These are phyloP conservation scores for Puccinia triticina DNA, from an alignment of 1,284 basidiomycete genomes.

Conservation along the genomic window DNA sequence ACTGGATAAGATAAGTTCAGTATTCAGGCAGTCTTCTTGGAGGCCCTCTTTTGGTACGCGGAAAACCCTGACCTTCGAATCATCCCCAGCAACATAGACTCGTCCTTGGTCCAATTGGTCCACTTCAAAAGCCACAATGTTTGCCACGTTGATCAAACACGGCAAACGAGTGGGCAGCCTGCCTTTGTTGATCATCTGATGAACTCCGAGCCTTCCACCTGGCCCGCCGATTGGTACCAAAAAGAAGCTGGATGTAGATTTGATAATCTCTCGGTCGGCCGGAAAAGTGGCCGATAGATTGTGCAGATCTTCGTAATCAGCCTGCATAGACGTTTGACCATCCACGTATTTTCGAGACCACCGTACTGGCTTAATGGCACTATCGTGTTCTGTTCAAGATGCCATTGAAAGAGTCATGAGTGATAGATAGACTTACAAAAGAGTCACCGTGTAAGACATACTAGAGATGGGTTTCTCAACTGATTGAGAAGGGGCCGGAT, in stretches of 20 bases:
- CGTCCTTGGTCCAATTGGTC: conserved; percentile 58
- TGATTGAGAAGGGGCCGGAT: conserved; percentile 8
- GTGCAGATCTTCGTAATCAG: conserved; percentile 62
- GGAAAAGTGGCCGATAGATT: conserved; percentile 60
- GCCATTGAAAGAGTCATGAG: background rate
- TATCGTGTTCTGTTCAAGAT: conserved; percentile 14
- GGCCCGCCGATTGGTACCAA: conserved; percentile 63
- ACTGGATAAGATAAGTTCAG: conserved; percentile 27
- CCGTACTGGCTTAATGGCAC: conserved; percentile 23
- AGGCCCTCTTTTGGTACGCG: conserved; percentile 55
- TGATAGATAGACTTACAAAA: background rate
- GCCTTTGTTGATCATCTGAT: conserved; percentile 61
- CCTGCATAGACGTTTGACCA: conserved; percentile 62
- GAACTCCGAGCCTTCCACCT: conserved; percentile 62
- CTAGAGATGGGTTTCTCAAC: background rate
- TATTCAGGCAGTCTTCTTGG: background rate
- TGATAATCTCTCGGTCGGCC: conserved; percentile 60
- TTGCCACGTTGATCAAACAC: conserved; percentile 59
- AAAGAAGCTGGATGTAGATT: conserved; percentile 56
- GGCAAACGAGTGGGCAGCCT: conserved; percentile 58
- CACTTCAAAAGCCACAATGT: conserved; percentile 61
- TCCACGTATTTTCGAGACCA: conserved; percentile 63
- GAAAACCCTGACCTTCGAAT: conserved; percentile 62
- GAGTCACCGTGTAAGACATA: conserved; percentile 3
- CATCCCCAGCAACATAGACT: conserved; percentile 62